phyloP scores from a whole-genome alignment of 352 stramenopile species.

The Thalassiosira mediterranea region DNA sequence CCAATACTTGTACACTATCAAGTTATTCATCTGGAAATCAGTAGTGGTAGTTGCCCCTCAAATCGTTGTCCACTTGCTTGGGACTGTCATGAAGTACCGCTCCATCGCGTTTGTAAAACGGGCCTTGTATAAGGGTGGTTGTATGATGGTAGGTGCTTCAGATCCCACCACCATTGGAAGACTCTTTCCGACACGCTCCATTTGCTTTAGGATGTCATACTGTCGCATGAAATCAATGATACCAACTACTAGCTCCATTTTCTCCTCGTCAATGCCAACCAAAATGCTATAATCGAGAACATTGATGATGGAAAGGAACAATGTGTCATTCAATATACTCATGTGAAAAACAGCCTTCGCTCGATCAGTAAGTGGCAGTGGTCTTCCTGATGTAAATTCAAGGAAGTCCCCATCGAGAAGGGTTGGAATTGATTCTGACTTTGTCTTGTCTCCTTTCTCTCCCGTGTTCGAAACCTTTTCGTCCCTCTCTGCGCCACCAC shows the following conservation, averaged over 20 bases:
- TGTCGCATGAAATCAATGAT: constrained; percentile 99
- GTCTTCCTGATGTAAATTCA: constrained; percentile 85
- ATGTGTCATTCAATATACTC: constrained; percentile 95
- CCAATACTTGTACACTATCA: too few relatives aligned
- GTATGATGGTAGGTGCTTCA: constrained; percentile 95
- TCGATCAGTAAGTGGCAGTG: constrained; percentile 82
- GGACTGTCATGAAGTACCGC: constrained; percentile 97
- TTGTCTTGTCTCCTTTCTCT: constrained; percentile 42
- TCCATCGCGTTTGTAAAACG: constrained; percentile 94
- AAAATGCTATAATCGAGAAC: constrained; percentile 99
- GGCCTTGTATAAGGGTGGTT: constrained; percentile 94
- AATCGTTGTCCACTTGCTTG: constrained; percentile 85
- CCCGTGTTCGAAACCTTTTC: constrained; percentile 13
- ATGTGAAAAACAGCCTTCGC: constrained; percentile 88
- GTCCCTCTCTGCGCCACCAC: constrained; percentile 49
- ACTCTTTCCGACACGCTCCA: constrained; percentile 97
- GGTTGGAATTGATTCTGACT: constrained; percentile 65
- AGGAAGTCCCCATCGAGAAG: constrained; percentile 90
- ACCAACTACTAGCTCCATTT: constrained; percentile 91
- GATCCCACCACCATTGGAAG: constrained; percentile 98
- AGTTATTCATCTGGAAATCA: too few relatives aligned
- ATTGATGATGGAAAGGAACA: constrained; percentile 97
- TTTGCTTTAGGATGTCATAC: constrained; percentile 98
- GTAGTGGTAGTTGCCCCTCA: too few relatives aligned
- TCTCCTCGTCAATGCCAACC: constrained; percentile 89